phyloP scores from a whole-genome alignment of 345 rosid species.

The Euphorbia pulcherrima region DNA sequence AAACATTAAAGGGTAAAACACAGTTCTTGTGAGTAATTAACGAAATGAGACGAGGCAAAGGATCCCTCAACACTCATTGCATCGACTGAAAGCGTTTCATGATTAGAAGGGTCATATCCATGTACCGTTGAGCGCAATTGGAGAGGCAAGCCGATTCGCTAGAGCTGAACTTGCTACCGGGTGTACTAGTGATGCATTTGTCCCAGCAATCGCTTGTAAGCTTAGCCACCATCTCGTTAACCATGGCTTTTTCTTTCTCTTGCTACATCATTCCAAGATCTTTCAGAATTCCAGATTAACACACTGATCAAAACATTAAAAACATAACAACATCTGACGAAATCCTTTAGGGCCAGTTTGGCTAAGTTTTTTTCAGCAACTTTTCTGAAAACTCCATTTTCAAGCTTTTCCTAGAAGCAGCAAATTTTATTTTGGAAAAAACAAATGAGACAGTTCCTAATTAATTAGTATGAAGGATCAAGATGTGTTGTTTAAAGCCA shows the following conservation, averaged over 20 bases:
- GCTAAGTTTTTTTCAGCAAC: too few species aligned
- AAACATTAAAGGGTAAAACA: neutral
- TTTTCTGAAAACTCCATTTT: too few species aligned
- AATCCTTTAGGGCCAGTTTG: neutral
- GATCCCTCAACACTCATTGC: slow-evolving; percentile 31
- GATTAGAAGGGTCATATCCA: slow-evolving; percentile 71
- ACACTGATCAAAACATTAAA: neutral
- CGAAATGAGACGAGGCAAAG: neutral
- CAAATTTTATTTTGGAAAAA: neutral
- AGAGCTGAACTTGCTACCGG: slow-evolving; percentile 95
- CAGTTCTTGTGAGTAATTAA: slow-evolving; percentile 13
- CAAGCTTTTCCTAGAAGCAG: too few species aligned
- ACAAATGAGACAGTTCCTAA: neutral
- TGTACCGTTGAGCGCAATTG: slow-evolving; percentile 73
- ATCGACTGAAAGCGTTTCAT: slow-evolving; percentile 79
- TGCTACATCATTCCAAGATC: slow-evolving; percentile 41
- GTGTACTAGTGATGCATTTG: slow-evolving; percentile 74
- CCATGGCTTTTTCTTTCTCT: slow-evolving; percentile 85
- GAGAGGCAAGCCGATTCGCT: slow-evolving; percentile 70
- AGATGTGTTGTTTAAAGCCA: too few species aligned
- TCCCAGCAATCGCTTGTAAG: slow-evolving; percentile 91
- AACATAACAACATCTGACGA: neutral
- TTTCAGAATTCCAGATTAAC: slow-evolving; percentile 2
- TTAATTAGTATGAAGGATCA: too few species aligned
- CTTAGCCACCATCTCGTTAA: slow-evolving; percentile 72